Evolutionary conservation across 768 basidiomycete genomes (phyloP).

Genomic region (Rhizopogon rudus): DNA sequence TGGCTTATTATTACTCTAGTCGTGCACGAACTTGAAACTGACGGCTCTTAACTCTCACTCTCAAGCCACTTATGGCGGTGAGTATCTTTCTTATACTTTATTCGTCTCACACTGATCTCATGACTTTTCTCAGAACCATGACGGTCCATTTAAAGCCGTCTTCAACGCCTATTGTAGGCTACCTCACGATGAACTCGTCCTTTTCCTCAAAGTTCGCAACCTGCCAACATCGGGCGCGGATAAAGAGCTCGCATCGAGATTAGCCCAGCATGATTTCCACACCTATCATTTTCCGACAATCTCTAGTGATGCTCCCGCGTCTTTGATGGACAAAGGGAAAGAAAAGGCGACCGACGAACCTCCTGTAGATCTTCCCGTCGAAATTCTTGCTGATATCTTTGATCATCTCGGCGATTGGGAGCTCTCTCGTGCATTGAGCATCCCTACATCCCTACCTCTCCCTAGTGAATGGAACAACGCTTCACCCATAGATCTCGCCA

Average conservation of each 20-base stretch:
- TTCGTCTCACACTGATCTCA: slow-evolving; percentile 21
- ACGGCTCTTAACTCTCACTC: slow-evolving; percentile 5
- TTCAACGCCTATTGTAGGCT: slow-evolving; percentile 67
- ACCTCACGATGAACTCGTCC: slow-evolving; percentile 59
- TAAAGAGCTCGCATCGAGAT: slow-evolving; percentile 60
- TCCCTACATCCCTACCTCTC: slow-evolving; percentile 62
- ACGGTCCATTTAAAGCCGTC: slow-evolving; percentile 38
- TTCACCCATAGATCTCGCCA: slow-evolving; percentile 62
- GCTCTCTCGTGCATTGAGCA: slow-evolving; percentile 68
- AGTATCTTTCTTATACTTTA: slow-evolving; percentile 12
- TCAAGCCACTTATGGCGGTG: slow-evolving; percentile 34
- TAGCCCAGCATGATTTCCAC: slow-evolving; percentile 72
- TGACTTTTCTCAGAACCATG: slow-evolving; percentile 16
- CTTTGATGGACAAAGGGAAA: slow-evolving; percentile 12
- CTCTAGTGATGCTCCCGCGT: slow-evolving; percentile 25
- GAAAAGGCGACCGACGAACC: slow-evolving; percentile 28
- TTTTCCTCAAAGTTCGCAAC: slow-evolving; percentile 71
- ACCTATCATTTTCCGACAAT: slow-evolving; percentile 54
- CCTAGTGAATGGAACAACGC: slow-evolving; percentile 73
- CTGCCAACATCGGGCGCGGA: slow-evolving; percentile 63
- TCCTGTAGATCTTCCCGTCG: slow-evolving; percentile 63
- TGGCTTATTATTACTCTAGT: background rate
- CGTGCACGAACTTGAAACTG: background rate
- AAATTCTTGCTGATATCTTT: slow-evolving; percentile 72
- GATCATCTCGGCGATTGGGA: slow-evolving; percentile 84